Conservation (phyloP, 768 basidiomycete species). For the Tremella fuciformis region DNA sequence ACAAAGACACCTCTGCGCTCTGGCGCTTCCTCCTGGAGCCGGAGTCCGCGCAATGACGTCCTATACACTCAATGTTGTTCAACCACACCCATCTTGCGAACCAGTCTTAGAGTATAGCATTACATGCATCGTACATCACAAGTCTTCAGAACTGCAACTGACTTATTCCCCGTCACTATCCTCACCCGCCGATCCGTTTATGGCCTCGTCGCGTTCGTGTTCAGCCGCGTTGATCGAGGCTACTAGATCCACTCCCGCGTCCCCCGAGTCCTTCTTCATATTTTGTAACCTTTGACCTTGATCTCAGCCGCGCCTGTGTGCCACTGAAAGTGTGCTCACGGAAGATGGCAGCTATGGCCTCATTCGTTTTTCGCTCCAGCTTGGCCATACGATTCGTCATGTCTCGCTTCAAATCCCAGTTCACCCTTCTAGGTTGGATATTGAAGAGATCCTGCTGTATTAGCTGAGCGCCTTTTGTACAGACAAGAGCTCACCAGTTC, state of each 20-base stretch:
- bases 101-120: constrained; percentile 3
- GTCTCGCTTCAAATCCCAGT: constrained; percentile 73
- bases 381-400: constrained; percentile 75
- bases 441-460: constrained; percentile 54
- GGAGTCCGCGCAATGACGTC: constrained; percentile 8
- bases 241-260: constrained; percentile 36
- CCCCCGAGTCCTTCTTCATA: constrained; percentile 39
- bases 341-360: constrained; percentile 87
- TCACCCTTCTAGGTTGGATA: constrained; percentile 71
- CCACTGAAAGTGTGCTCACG: constrained; percentile 58
- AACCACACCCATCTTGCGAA: constrained; percentile 7
- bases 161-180: background rate
- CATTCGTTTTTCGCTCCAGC: constrained; percentile 86
- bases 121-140: constrained; percentile 2
- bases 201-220: constrained; percentile 38
- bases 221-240: constrained; percentile 45
- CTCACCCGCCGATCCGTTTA: constrained; percentile 15
- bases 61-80: constrained; percentile 10
- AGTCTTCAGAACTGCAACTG: constrained; percentile 1
- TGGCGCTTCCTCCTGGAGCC: constrained; percentile 75
- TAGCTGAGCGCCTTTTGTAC: background rate
- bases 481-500: constrained; percentile 69
- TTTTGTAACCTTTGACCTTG: constrained; percentile 48
- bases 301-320: background rate
- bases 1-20: constrained; percentile 69